Conservation (phyloP, 345 rosid genomes). For the Aethionema arabicum region DNA sequence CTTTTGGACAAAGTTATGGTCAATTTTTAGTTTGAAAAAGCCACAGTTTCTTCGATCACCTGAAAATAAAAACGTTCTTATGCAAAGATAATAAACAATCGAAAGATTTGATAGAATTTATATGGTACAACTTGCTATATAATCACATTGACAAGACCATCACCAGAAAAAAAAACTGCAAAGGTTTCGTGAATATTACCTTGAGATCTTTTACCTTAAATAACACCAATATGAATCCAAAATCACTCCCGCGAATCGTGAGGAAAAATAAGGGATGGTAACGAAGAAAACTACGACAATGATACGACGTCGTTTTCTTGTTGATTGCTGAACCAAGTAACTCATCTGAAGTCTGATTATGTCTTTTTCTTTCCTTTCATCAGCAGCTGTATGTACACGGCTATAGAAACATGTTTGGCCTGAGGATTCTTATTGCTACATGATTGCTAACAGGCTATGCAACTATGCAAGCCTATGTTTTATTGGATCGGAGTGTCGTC, state of each 20-base stretch:
- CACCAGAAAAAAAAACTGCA: constrained; percentile 15
- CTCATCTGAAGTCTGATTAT: constrained; percentile 20
- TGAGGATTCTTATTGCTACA: constrained; percentile 14
- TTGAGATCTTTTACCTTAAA: constrained; percentile 14
- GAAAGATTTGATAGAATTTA: neutral
- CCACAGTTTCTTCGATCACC: too few species aligned
- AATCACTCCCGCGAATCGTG: constrained; percentile 20
- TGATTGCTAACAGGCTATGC: neutral
- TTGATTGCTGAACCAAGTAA: constrained; percentile 22
- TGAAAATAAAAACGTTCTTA: too few species aligned
- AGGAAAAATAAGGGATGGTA: constrained; percentile 14
- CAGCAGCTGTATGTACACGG: constrained; percentile 31
- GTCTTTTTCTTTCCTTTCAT: constrained; percentile 6
- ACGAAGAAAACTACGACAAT: constrained; percentile 29
- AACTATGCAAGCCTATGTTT: constrained; percentile 37
- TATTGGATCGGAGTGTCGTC: constrained; percentile 35
- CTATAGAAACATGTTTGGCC: neutral
- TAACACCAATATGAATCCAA: constrained; percentile 11
- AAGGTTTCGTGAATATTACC: constrained; percentile 24
- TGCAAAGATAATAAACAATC: too few species aligned
- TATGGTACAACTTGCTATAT: constrained; percentile 7
- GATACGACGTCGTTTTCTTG: constrained; percentile 12
- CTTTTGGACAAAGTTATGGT: neutral
- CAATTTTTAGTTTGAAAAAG: too few species aligned
- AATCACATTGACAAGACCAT: constrained; percentile 21